Evolutionary conservation across 257 asterid genomes (phyloP).

Genomic region (Nicotiana otophora): DNA sequence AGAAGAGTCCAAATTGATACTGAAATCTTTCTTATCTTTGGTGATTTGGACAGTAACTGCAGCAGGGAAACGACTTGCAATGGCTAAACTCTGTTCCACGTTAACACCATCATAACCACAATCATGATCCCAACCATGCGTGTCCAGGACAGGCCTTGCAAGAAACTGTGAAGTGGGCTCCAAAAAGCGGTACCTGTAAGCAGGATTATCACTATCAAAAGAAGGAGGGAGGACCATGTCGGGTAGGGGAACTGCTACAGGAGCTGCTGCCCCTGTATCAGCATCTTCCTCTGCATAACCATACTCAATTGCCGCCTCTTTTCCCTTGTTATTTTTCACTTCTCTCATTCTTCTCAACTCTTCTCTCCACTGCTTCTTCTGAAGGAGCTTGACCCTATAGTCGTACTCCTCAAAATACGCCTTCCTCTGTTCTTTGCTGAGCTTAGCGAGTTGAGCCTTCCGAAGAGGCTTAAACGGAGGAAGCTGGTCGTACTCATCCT

Average conservation of each 20-base stretch:
- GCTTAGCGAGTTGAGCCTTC: slow-evolving; percentile 64
- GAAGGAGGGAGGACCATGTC: slow-evolving; percentile 94
- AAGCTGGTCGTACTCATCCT: slow-evolving; percentile 82
- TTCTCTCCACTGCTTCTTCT: slow-evolving; percentile 86
- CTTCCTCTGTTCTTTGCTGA: slow-evolving; percentile 68
- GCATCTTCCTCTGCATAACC: slow-evolving; percentile 62
- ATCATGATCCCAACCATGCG: slow-evolving; percentile 98
- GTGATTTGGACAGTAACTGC: slow-evolving; percentile 71
- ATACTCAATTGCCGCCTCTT: slow-evolving; percentile 26
- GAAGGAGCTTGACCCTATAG: slow-evolving; percentile 90
- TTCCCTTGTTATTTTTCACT: slow-evolving; percentile 48
- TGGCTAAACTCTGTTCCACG: slow-evolving; percentile 69
- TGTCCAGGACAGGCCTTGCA: slow-evolving; percentile 89
- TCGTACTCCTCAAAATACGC: slow-evolving; percentile 94
- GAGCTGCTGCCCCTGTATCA: slow-evolving; percentile 79
- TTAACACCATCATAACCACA: slow-evolving; percentile 98
- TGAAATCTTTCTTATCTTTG: slow-evolving; percentile 90
- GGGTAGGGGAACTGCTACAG: slow-evolving; percentile 91
- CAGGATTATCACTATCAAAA: slow-evolving; percentile 75
- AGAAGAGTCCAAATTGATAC: slow-evolving; percentile 71
- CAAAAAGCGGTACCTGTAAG: slow-evolving; percentile 76
- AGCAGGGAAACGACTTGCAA: slow-evolving; percentile 58
- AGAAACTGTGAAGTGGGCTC: slow-evolving; percentile 97
- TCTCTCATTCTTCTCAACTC: slow-evolving; percentile 75
- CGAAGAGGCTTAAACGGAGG: slow-evolving; percentile 92